Evolutionary conservation across 345 rosid species (phyloP).

Genomic region (Brassica carinata): DNA sequence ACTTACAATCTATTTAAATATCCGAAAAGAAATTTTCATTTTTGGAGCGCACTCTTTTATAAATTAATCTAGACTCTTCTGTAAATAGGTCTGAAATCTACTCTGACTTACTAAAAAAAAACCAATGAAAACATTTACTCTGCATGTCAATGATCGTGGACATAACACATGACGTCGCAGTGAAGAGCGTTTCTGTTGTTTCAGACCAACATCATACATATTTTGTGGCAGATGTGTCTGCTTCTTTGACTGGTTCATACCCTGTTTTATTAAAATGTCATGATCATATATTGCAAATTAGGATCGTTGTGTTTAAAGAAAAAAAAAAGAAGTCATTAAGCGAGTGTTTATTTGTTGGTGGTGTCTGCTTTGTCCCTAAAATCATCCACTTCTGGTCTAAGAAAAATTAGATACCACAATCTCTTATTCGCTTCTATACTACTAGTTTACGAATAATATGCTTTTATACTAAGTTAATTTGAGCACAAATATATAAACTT

Average conservation of each 20-base stretch:
- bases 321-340: background rate
- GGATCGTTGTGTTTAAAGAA: slow-evolving; percentile 3
- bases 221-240: slow-evolving; percentile 28
- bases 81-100: no score
- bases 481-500: background rate
- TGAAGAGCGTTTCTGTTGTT: slow-evolving; percentile 14
- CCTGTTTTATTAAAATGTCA: slow-evolving; percentile 9
- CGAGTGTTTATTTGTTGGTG: slow-evolving; percentile 9
- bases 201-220: slow-evolving; percentile 19
- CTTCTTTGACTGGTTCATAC: slow-evolving; percentile 21
- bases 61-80: no score
- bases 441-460: no score
- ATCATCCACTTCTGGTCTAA: slow-evolving; percentile 23
- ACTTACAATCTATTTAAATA: no score
- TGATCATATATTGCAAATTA: background rate
- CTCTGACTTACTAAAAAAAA: no score
- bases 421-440: no score
- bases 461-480: background rate
- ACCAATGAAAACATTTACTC: background rate
- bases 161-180: slow-evolving; percentile 26
- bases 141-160: slow-evolving; percentile 8
- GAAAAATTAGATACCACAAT: background rate
- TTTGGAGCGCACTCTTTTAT: no score
- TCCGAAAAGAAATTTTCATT: no score
- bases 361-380: slow-evolving; percentile 25